Evolutionary conservation across 805 yeast genomes (phyloP).

Genomic region (Saccharomycopsis sp.): DNA sequence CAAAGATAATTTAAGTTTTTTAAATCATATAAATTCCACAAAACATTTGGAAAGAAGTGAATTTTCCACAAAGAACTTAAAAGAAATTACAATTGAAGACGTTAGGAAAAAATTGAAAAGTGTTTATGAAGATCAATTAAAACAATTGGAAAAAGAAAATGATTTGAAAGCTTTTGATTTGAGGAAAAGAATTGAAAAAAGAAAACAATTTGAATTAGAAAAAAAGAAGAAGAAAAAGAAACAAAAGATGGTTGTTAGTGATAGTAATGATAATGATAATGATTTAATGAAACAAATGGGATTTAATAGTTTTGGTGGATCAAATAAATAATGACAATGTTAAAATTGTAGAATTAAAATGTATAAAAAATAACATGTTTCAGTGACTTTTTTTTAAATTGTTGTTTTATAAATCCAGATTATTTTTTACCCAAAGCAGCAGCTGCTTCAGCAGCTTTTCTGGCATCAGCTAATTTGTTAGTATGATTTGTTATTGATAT

Average conservation of each 20-base stretch:
- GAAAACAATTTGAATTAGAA: conserved; percentile 10
- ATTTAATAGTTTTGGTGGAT: background rate
- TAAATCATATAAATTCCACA: conserved; percentile 76
- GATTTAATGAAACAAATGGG: conserved; percentile 3
- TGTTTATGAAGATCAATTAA: conserved; percentile 5
- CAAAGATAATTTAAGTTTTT: conserved; percentile 66
- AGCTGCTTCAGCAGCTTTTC: conserved; percentile 28
- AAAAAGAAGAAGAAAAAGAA: conserved; percentile 2
- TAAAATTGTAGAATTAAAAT: background rate
- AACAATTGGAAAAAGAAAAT: conserved; percentile 8
- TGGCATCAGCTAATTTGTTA: conserved; percentile 35
- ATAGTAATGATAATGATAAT: background rate
- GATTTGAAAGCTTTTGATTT: conserved; percentile 12
- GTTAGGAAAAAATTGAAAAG: conserved; percentile 8
- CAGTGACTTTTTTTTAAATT: too few relatives aligned
- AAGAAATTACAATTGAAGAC: conserved; percentile 13
- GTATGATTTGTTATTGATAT: background rate
- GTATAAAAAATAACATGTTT: too few relatives aligned
- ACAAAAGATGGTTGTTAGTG: too few relatives aligned
- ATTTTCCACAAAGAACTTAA: conserved; percentile 4
- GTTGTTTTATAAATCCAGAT: too few relatives aligned
- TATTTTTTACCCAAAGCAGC: too few relatives aligned
- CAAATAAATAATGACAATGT: background rate
- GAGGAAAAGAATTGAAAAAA: conserved; percentile 11
- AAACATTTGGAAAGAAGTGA: conserved; percentile 44